A percentile compares a stretch with the other conserved stretches of the same genome.
Conservation (phyloP, 306 rosid species). For the Luffa acutangula region DNA sequence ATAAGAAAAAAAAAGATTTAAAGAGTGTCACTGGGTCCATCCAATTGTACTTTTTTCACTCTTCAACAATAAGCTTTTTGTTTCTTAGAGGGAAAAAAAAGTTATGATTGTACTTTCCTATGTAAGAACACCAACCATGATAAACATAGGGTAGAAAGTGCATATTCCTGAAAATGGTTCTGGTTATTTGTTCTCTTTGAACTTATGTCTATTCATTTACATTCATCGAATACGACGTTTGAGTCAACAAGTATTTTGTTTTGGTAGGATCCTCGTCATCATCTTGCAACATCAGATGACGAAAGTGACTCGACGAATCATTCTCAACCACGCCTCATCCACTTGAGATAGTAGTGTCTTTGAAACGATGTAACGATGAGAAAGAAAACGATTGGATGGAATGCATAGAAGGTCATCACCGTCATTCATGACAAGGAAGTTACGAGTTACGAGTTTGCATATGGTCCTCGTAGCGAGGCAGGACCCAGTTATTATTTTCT, state of each 20-base stretch:
- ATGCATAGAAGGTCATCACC: not conserved
- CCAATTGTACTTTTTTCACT: not conserved
- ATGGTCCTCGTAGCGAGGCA: not conserved
- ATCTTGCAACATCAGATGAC: not conserved
- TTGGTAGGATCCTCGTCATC: not conserved
- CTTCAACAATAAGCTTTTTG: not conserved
- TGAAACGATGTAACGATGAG: not conserved
- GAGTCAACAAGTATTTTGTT: not conserved
- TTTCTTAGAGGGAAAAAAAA: not conserved
- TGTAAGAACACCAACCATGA: not conserved
- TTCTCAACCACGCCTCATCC: not conserved
- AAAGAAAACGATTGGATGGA: not conserved
- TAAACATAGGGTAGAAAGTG: not conserved
- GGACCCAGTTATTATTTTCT: not conserved
- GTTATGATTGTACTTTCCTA: not conserved
- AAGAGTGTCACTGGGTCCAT: not conserved
- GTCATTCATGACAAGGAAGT: not conserved
- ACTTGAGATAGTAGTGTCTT: not conserved
- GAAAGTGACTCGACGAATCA: not conserved
- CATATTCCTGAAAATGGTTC: not conserved
- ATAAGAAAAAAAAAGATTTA: not conserved
- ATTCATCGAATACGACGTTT: not conserved
- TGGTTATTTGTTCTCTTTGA: not conserved
- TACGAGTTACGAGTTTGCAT: not conserved
- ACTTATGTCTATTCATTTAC: not conserved